Conservation (phyloP, 2,329 filamentous ascomycete species). For the Penicillium sp. region DNA sequence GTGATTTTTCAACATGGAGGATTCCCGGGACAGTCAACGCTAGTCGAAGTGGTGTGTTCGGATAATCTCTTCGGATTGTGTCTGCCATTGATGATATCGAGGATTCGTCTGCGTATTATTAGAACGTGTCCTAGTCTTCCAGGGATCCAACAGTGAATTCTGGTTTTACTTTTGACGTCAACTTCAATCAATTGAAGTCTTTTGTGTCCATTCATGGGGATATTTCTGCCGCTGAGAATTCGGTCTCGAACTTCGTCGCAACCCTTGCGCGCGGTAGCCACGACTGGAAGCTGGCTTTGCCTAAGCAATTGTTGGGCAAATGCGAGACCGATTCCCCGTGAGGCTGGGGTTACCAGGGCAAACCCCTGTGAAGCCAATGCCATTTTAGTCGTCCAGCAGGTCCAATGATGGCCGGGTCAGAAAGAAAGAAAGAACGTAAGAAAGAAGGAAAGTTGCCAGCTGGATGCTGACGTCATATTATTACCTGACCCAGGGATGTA, state of each 20-base stretch:
- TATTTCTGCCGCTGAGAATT: slow-evolving; percentile 55
- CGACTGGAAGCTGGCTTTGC: slow-evolving; percentile 60
- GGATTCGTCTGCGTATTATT: slow-evolving; percentile 58
- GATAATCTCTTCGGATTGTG: slow-evolving; percentile 59
- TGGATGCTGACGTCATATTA: too few species aligned
- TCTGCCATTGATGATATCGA: slow-evolving; percentile 63
- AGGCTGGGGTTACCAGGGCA: slow-evolving; percentile 59
- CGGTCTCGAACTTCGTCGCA: slow-evolving; percentile 52
- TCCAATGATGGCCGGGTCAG: neutral
- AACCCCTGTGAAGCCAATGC: slow-evolving; percentile 23
- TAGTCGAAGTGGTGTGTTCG: slow-evolving; percentile 65
- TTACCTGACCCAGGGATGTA: too few species aligned
- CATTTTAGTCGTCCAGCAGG: slow-evolving; percentile 7
- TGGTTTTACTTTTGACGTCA: slow-evolving; percentile 60
- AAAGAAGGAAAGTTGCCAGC: too few species aligned
- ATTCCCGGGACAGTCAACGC: slow-evolving; percentile 73
- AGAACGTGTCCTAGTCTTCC: neutral
- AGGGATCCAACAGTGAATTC: neutral
- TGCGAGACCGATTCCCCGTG: slow-evolving; percentile 66
- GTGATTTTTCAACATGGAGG: slow-evolving; percentile 73
- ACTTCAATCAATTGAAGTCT: slow-evolving; percentile 58
- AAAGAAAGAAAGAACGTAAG: too few species aligned
- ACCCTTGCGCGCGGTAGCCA: slow-evolving; percentile 64
- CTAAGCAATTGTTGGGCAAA: slow-evolving; percentile 62
- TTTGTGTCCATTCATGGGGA: slow-evolving; percentile 43